Base-by-base conservation (phyloP, 176 grass and related monocot genomes). In the Thalia dealbata region DNA sequence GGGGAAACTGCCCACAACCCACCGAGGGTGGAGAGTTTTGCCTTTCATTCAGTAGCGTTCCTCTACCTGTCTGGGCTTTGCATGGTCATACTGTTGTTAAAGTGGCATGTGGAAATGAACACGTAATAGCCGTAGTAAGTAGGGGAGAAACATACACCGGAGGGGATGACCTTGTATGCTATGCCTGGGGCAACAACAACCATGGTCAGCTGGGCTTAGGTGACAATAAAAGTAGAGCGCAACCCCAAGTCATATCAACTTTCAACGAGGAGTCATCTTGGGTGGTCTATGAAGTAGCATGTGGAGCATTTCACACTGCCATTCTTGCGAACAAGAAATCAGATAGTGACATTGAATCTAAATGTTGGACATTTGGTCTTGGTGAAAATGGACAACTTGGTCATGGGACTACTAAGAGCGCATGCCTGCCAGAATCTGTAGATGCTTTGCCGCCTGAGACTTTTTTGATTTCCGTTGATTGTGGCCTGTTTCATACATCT, bases 321-420 rank as follows among this genome's bases (percentile, higher is more conserved):
- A 66, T 88, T 38, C 89, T 99, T 8, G 82, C 90, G n/a, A 87
- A 99, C 74, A 91, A 91, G 70, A 92, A 86, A 68, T 88, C 95
- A 56, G 91, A 86, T 79, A 85, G 86, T 24, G 86, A 92, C 77
- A 77, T 99, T 29, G 85, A 91, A 81, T 99, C 87, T 64, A 78
- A 89, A 52, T 99, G 95, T 75, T 99, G 87, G 85, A 99, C 95
- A 41, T 99, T 91, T 82, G 89, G 95, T 54, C 73, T 91, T 71
- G 85, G 95, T 61, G 95, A 99, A 54, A 99, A 93, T 60, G 95
- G 87, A 55, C 95, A 99, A 79, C 88, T 93, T 89, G 89, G 90
- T 73, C 87, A 93, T 69, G 95, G 95, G 68, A 92, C 87, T 71
- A 86, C 95, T 67, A 81, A 76, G 16, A 79, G 80, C 45, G 70